phyloP scores from a whole-genome alignment of 1,284 basidiomycete species.

The Cystobasidium slooffiae region DNA sequence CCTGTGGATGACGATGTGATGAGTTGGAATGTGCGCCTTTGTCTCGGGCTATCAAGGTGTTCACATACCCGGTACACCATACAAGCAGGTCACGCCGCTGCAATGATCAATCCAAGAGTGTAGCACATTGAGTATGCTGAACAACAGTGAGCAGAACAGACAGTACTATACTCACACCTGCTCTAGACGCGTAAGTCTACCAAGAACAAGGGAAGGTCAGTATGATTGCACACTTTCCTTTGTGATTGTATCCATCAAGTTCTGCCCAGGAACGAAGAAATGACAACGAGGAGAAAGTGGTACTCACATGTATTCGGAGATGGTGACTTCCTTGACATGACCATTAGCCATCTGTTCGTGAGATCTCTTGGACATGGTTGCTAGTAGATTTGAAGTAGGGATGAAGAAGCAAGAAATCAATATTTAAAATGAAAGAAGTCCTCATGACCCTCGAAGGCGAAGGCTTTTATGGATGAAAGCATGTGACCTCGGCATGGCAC shows the following conservation, averaged over 20 bases:
- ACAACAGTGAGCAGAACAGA: not conserved
- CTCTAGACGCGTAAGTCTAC: slow-evolving; percentile 39
- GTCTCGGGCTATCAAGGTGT: not conserved
- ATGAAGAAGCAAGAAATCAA: not conserved
- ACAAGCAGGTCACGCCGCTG: slow-evolving; percentile 37
- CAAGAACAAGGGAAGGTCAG: not conserved
- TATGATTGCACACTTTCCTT: not conserved
- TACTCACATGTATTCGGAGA: slow-evolving; percentile 41
- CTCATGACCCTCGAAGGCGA: slow-evolving; percentile 3
- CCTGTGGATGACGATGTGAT: slow-evolving; percentile 59
- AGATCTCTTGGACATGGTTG: slow-evolving; percentile 32
- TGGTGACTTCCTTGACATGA: slow-evolving; percentile 24
- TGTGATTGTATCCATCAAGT: not conserved
- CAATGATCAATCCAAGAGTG: not conserved
- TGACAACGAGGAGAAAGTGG: not conserved
- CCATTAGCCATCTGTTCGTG: slow-evolving; percentile 36
- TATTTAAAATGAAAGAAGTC: not conserved
- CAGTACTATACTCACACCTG: slow-evolving; percentile 22
- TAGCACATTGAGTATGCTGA: slow-evolving; percentile 5
- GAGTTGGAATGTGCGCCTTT: not conserved
- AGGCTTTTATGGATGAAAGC: not conserved
- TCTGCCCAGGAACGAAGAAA: slow-evolving; percentile 4
- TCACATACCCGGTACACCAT: slow-evolving; percentile 33
- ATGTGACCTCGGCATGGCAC: slow-evolving; percentile 7
- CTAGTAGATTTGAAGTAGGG: not conserved